These are phyloP conservation scores for Penicillium roqueforti DNA, from an alignment of 495 filamentous ascomycete genomes.

Conservation along the genomic window DNA sequence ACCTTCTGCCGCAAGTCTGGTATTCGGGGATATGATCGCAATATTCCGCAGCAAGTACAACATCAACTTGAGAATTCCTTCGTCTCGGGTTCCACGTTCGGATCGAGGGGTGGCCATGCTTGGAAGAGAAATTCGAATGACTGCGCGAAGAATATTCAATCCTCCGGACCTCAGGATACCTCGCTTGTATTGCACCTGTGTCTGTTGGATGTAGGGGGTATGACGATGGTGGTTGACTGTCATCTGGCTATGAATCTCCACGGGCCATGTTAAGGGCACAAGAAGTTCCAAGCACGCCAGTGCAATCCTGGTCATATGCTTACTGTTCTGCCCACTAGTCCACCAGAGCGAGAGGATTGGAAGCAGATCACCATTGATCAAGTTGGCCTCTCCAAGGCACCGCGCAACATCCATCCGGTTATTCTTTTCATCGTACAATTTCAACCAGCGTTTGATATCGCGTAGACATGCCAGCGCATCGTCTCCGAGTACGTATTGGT, in stretches of 20 bases:
- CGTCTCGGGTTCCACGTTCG: slow-evolving; percentile 75
- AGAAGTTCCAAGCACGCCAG: slow-evolving; percentile 88
- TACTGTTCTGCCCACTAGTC: slow-evolving; percentile 57
- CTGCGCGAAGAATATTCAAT: slow-evolving; percentile 68
- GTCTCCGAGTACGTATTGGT: slow-evolving; percentile 83
- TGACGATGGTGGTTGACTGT: slow-evolving; percentile 92
- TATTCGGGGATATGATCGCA: slow-evolving; percentile 71
- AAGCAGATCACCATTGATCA: slow-evolving; percentile 85
- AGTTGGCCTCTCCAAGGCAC: slow-evolving; percentile 85
- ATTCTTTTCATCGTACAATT: slow-evolving; percentile 87
- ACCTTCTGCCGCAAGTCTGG: slow-evolving; percentile 54
- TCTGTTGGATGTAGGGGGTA: slow-evolving; percentile 78
- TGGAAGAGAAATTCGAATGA: slow-evolving; percentile 77
- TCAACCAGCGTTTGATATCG: slow-evolving; percentile 91
- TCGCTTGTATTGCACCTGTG: slow-evolving; percentile 84
- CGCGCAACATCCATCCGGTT: slow-evolving; percentile 94
- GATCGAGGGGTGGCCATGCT: slow-evolving; percentile 75
- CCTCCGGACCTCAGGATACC: slow-evolving; percentile 77
- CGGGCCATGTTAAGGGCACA: slow-evolving; percentile 91
- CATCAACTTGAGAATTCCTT: slow-evolving; percentile 89
- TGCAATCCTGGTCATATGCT: slow-evolving; percentile 72
- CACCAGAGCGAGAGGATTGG: slow-evolving; percentile 84
- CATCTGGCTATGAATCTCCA: slow-evolving; percentile 78
- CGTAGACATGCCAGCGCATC: slow-evolving; percentile 88
- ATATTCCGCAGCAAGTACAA: slow-evolving; percentile 88